phyloP scores from a whole-genome alignment of 805 yeast genomes.

The Candida coquimbonensis region DNA sequence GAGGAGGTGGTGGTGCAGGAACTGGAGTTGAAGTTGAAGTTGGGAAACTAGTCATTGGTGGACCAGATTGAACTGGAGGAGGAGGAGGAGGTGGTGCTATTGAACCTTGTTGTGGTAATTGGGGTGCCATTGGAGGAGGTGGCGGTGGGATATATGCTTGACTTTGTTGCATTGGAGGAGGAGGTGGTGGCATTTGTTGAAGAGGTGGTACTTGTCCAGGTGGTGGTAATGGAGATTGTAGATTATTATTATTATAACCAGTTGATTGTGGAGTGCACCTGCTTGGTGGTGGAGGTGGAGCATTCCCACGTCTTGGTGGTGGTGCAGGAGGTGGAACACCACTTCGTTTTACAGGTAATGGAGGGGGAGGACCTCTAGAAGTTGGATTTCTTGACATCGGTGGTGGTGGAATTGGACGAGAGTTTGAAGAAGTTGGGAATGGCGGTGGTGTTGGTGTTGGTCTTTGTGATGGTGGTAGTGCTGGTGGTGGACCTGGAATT shows the following conservation, averaged over 20 bases:
- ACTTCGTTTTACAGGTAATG: constrained; percentile 25
- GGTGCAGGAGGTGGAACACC: constrained; percentile 20
- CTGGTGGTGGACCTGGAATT: background rate
- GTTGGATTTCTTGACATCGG: constrained; percentile 1
- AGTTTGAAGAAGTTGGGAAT: constrained; percentile 1
- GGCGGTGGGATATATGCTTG: background rate
- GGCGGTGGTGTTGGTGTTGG: constrained; percentile 18
- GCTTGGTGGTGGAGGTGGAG: constrained; percentile 18
- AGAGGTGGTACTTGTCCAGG: background rate
- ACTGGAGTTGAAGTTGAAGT: background rate
- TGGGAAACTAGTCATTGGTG: constrained; percentile 5
- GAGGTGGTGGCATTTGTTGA: constrained; percentile 6
- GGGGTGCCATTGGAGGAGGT: background rate
- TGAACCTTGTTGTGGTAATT: background rate
- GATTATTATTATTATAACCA: background rate
- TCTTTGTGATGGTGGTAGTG: background rate
- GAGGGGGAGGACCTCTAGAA: constrained; percentile 12
- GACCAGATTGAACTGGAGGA: constrained; percentile 2
- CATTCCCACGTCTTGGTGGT: constrained; percentile 17
- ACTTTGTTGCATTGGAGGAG: constrained; percentile 15
- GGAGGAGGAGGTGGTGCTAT: constrained; percentile 4
- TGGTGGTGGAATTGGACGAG: background rate
- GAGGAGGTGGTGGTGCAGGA: background rate
- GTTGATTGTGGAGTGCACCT: constrained; percentile 8
- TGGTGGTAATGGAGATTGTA: background rate